Evolutionary conservation across 257 asterid species (phyloP), one percentile per base, ranked within the genome.

Genomic region (Solanum pennellii): DNA sequence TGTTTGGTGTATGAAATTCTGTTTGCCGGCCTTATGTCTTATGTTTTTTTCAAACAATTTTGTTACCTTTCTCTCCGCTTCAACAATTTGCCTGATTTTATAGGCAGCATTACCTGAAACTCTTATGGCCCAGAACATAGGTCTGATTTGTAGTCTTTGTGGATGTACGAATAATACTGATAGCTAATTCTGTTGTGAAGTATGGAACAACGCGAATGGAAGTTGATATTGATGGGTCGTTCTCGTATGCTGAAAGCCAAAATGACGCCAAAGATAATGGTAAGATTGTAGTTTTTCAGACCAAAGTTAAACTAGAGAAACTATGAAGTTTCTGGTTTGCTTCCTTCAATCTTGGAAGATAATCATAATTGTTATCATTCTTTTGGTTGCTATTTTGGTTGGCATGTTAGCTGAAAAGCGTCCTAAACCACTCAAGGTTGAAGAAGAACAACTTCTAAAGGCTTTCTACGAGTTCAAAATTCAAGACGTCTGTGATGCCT

Each of bases 401-500:
- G 86, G 74, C 83, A 83, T 87, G 84, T 88, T 86, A 95, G 98
- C 91, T 90, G 99, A 95, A 62, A 97, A 93, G 91, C 95, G 94
- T 39, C 90, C 95, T 6, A 95, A 97, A 89, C 94, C 99, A 83
- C 98, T 97, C 82, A 97, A 95, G 93, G 89, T 90, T 16, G 99
- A 97, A 88, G 99, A 97, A 88, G 99, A 97, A 87, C 97, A 92
- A 83, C 97, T 93, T 86, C 72, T 97, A 88, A 92, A 97, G 88
- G 98, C 98, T 83, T 97, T 95, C 87, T 97, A 95, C 47, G 99
- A 97, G 92, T 95, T 95, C 79, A 97, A 97, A 91, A 95, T 95
- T 88, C 98, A 97, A 90, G 99, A 97, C 83, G 98, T 95, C 75
- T 97, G 99, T 71, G 99, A 95, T 92, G 99, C 98, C 86, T 95